A percentile compares a stretch with the other conserved stretches of the same genome.
phyloP scores from a whole-genome alignment of 2,329 filamentous ascomycete genomes.

The Ophiocordyceps australis region DNA sequence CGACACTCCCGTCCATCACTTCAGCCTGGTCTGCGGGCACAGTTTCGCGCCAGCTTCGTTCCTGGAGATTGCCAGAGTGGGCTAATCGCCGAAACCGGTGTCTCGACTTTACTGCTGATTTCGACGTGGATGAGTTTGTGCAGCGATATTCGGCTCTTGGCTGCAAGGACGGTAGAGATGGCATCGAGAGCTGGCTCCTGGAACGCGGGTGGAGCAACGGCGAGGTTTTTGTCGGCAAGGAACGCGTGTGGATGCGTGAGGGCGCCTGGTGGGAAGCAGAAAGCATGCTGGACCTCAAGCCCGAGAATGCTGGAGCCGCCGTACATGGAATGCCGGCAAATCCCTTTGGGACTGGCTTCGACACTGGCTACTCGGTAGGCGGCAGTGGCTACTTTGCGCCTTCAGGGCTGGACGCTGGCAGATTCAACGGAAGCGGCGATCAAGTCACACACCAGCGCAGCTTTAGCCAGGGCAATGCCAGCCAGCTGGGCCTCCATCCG shows the following conservation, averaged over 20 bases:
- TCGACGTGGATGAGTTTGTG: conserved; percentile 83
- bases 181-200: conserved; percentile 84
- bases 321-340: conserved; percentile 24
- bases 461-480: conserved; percentile 34
- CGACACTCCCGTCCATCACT: conserved; percentile 52
- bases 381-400: conserved; percentile 53
- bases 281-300: conserved; percentile 81
- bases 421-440: conserved; percentile 53
- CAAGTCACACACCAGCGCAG: conserved; percentile 47
- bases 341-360: conserved; percentile 29
- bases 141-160: conserved; percentile 68
- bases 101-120: conserved; percentile 92
- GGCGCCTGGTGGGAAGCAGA: conserved; percentile 95
- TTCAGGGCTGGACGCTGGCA: conserved; percentile 38
- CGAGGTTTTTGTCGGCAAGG: conserved; percentile 76
- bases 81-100: conserved; percentile 81
- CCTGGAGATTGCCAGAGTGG: conserved; percentile 93
- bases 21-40: conserved; percentile 85
- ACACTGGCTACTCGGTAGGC: conserved; percentile 52
- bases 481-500: conserved; percentile 30
- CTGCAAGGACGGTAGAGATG: conserved; percentile 78
- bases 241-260: conserved; percentile 93
- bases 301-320: conserved; percentile 23
- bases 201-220: conserved; percentile 98
- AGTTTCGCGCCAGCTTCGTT: conserved; percentile 79